A percentile compares a stretch with the other conserved stretches of the same genome.
These are phyloP conservation scores for Scheffersomyces quercinus DNA, from an alignment of 1,139 yeast species.

Conservation along the genomic window DNA sequence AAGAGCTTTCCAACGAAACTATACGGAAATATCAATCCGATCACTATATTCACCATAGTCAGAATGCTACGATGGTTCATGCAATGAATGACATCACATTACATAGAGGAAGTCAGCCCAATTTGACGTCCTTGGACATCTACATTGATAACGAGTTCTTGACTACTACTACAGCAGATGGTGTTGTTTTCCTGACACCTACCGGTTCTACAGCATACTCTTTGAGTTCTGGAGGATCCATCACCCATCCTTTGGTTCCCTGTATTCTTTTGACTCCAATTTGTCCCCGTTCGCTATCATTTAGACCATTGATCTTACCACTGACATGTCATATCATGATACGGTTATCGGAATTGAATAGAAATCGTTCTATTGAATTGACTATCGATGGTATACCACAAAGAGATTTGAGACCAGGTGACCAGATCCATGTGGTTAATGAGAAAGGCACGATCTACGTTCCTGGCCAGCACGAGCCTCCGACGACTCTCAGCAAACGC, in stretches of 20 bases:
- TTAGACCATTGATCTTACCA: constrained; percentile 83
- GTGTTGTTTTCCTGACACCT: constrained; percentile 82
- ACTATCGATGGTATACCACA: constrained; percentile 83
- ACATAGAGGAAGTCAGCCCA: constrained; percentile 89
- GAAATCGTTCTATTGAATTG: constrained; percentile 50
- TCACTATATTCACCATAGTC: constrained; percentile 10
- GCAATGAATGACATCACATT: constrained; percentile 92
- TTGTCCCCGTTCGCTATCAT: constrained; percentile 84
- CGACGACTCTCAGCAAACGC: constrained; percentile 6
- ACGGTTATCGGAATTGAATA: constrained; percentile 54
- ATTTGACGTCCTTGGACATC: constrained; percentile 78
- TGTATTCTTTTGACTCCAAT: constrained; percentile 85
- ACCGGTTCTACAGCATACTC: constrained; percentile 97
- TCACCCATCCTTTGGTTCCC: constrained; percentile 85
- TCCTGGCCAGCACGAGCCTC: constrained; percentile 31
- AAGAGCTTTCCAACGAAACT: constrained; percentile 7
- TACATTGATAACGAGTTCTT: constrained; percentile 77
- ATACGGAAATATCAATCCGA: constrained; percentile 7
- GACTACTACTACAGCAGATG: constrained; percentile 92
- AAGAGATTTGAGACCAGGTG: constrained; percentile 68
- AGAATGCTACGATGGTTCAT: constrained; percentile 41
- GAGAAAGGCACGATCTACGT: constrained; percentile 57
- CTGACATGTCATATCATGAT: constrained; percentile 68
- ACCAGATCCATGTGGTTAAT: constrained; percentile 69
- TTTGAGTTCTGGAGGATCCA: constrained; percentile 86